A percentile compares a stretch with the other conserved stretches of the same genome.
phyloP scores from a whole-genome alignment of 306 rosid genomes.

The Begonia peltatifolia region DNA sequence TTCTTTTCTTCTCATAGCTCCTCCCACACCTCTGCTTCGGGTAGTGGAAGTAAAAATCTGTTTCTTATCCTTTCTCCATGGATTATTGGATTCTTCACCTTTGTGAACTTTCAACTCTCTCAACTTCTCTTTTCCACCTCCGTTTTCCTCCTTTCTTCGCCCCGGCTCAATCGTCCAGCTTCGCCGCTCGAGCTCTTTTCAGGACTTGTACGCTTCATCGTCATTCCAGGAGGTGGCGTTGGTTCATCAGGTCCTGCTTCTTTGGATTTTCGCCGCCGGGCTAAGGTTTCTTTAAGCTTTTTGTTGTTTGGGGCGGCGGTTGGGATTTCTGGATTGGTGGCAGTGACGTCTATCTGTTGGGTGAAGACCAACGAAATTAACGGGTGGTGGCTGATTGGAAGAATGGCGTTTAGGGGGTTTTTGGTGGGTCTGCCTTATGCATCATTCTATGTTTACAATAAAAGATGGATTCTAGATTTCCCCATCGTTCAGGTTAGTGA shows the following conservation, averaged over 20 bases:
- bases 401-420: constrained; percentile 45
- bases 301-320: constrained; percentile 24
- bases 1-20: not conserved
- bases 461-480: constrained; percentile 69
- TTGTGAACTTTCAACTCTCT: constrained; percentile 45
- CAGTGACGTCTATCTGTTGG: constrained; percentile 39
- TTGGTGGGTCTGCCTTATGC: constrained; percentile 52
- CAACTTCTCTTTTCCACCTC: constrained; percentile 60
- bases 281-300: constrained; percentile 28
- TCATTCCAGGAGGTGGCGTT: constrained; percentile 17
- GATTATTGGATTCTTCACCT: constrained; percentile 17
- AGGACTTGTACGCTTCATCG: constrained; percentile 29
- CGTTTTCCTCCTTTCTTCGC: constrained; percentile 48
- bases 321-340: constrained; percentile 23
- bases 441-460: constrained; percentile 40
- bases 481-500: constrained; percentile 74
- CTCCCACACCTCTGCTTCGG: not conserved
- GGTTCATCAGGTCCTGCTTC: constrained; percentile 8
- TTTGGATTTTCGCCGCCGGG: constrained; percentile 26
- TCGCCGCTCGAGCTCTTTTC: constrained; percentile 24
- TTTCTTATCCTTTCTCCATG: constrained; percentile 19
- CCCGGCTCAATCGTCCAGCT: constrained; percentile 28
- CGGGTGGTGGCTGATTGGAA: constrained; percentile 27
- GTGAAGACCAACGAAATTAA: constrained; percentile 11
- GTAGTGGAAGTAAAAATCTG: constrained; percentile 9